Percentiles rank a stretch among this genome's conserved stretches.
phyloP scores from a whole-genome alignment of 2,329 filamentous ascomycete species.

The Monilinia fructigena region DNA sequence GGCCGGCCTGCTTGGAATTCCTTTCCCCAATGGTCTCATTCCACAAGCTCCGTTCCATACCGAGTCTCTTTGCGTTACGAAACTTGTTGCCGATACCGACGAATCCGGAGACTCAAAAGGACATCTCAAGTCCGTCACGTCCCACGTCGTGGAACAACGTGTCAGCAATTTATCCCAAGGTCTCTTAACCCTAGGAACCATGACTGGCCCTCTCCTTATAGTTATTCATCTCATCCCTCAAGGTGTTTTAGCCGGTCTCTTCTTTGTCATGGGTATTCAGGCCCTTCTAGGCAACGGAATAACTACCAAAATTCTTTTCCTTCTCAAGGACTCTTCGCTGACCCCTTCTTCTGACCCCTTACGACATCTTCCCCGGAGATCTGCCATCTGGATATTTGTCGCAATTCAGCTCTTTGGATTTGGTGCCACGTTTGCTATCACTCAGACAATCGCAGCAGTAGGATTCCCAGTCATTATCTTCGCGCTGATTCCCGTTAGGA shows the following conservation, averaged over 20 bases:
- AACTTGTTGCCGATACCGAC: slow-evolving; percentile 49
- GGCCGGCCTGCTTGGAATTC: slow-evolving; percentile 72
- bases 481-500: slow-evolving; percentile 33
- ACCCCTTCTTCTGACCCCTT: slow-evolving; percentile 61
- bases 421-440: slow-evolving; percentile 77
- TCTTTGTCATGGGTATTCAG: slow-evolving; percentile 83
- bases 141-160: slow-evolving; percentile 74
- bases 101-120: slow-evolving; percentile 58
- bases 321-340: slow-evolving; percentile 62
- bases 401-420: slow-evolving; percentile 67
- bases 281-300: slow-evolving; percentile 76
- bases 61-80: slow-evolving; percentile 71
- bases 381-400: slow-evolving; percentile 71
- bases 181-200: slow-evolving; percentile 73
- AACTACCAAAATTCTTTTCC: slow-evolving; percentile 70
- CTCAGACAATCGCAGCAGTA: slow-evolving; percentile 78
- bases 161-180: slow-evolving; percentile 77
- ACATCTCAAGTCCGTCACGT: slow-evolving; percentile 51
- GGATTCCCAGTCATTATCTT: slow-evolving; percentile 60
- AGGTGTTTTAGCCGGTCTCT: slow-evolving; percentile 75
- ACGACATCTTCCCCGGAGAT: slow-evolving; percentile 56
- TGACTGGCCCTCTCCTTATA: slow-evolving; percentile 70
- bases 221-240: slow-evolving; percentile 78
- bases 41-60: slow-evolving; percentile 84
- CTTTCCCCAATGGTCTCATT: slow-evolving; percentile 80